Conservation (phyloP, 2,329 filamentous ascomycete genomes). For the Talaromyces sp. region DNA sequence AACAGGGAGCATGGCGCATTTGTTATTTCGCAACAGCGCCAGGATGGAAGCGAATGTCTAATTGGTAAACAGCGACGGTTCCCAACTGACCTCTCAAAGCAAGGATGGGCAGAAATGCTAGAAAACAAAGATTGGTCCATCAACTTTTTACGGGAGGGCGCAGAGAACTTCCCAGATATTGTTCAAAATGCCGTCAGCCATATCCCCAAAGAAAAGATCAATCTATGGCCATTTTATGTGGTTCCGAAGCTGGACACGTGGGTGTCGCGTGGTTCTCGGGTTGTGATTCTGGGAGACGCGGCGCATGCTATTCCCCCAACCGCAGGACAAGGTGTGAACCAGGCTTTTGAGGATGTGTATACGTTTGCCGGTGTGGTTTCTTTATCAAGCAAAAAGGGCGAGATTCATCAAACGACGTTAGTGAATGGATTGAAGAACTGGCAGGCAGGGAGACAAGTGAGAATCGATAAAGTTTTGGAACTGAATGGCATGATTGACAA, state of each 20-base stretch:
- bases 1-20: conserved; percentile 31
- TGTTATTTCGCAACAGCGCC: conserved; percentile 33
- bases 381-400: not conserved
- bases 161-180: conserved; percentile 15
- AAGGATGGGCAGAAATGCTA: conserved; percentile 23
- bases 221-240: conserved; percentile 9
- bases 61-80: conserved; percentile 26
- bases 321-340: conserved; percentile 54
- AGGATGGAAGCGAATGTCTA: conserved; percentile 28
- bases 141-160: conserved; percentile 23
- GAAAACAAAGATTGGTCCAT: conserved; percentile 7
- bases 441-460: conserved; percentile 4
- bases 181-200: conserved; percentile 8
- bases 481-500: conserved; percentile 9
- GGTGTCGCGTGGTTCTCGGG: not conserved
- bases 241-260: conserved; percentile 10
- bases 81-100: conserved; percentile 1
- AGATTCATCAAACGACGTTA: not conserved
- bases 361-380: conserved; percentile 38
- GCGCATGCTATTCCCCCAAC: conserved; percentile 59
- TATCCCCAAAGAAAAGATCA: conserved; percentile 3
- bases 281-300: conserved; percentile 46
- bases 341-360: conserved; percentile 53
- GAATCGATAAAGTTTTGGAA: conserved; percentile 6
- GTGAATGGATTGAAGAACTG: not conserved